A percentile compares a stretch with the other conserved stretches of the same genome.
Conservation (phyloP, 2,329 filamentous ascomycete genomes). For the Fusarium subtropicale region DNA sequence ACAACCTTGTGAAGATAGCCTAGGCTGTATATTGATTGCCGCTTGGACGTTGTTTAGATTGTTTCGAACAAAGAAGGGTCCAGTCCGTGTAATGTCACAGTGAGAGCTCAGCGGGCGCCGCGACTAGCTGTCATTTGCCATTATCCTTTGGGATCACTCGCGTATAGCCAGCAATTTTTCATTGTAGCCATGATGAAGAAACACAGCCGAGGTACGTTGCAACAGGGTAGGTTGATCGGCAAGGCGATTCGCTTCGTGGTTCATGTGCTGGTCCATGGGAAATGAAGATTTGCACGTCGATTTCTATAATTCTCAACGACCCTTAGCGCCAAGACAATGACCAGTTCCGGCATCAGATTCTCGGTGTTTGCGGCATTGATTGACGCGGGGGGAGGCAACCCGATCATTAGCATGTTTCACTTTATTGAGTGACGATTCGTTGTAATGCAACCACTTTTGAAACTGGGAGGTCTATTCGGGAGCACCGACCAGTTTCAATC, state of each 20-base stretch:
- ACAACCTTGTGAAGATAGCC: neutral
- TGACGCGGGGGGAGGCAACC: constrained; percentile 41
- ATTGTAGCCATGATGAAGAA: neutral
- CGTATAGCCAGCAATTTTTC: neutral
- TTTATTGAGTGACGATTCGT: constrained; percentile 29
- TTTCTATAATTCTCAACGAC: constrained; percentile 16
- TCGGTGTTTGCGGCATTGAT: constrained; percentile 36
- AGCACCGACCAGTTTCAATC: constrained; percentile 28
- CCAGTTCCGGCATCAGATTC: constrained; percentile 11
- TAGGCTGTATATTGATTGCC: neutral
- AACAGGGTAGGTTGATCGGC: constrained; percentile 2
- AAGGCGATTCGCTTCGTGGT: constrained; percentile 2
- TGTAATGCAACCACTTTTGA: constrained; percentile 41
- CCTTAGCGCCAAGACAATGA: constrained; percentile 15
- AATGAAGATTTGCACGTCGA: constrained; percentile 35
- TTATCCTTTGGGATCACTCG: constrained; percentile 4
- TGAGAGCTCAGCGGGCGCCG: constrained; percentile 3
- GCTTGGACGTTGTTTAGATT: constrained; percentile 12
- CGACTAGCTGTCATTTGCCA: neutral
- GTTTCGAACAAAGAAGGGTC: constrained; percentile 38
- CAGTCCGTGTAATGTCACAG: constrained; percentile 7
- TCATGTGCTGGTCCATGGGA: constrained; percentile 18
- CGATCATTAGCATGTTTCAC: constrained; percentile 44
- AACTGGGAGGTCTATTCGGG: constrained; percentile 33
- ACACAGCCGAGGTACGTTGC: constrained; percentile 8